Base-by-base conservation (phyloP, 1,284 basidiomycete species). In the Puccinia polysora region DNA sequence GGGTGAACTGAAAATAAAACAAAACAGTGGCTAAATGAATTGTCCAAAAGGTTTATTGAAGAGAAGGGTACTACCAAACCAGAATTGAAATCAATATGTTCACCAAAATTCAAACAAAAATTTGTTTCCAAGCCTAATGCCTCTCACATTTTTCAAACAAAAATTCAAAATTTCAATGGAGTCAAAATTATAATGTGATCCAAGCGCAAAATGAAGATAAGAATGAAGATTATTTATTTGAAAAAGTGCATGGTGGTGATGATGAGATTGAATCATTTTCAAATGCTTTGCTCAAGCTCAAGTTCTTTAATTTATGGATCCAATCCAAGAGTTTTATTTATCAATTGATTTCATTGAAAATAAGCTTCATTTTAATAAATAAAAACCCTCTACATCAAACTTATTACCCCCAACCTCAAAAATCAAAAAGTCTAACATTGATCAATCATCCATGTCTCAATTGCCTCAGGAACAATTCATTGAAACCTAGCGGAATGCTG, bases 1-100 rank as follows among this genome's bases (percentile, higher is more conserved):
- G n/a, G n/a, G n/a, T n/a, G n/a, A n/a, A n/a, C n/a, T 52, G 50
- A 8, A 15, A 14, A n/a, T 2, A 20, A 40, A 40, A 12, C 30
- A 14, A 25, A 15, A 12, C 25, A 71, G 68, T 71, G 68, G 68
- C 36, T 71, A 52, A 56, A 71, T 62, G 60, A 71, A 52, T 52
- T 71, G 25, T 25, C 47, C 4, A 58, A 50, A 36, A 71, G 62
- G 45, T 34, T 71, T 2, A 36, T 71, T 12, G 68, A 71, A 45
- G 58, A 62, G 14, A 71, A 71, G 53, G 25, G 56, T n/a, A 32
- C 53, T 15, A 32, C 47, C 38, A 34, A 15, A 34, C 60, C 60
- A 18, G 7, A n/a, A 10, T 23, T 12, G 36, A 59, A 59, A 59
- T 25, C 36, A 25, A 40, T 25, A 40, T 32, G 20, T 10, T 15